Percentiles rank a stretch among this genome's conserved stretches.
phyloP scores from a whole-genome alignment of 441 rosid species.

The Melastoma candidum region DNA sequence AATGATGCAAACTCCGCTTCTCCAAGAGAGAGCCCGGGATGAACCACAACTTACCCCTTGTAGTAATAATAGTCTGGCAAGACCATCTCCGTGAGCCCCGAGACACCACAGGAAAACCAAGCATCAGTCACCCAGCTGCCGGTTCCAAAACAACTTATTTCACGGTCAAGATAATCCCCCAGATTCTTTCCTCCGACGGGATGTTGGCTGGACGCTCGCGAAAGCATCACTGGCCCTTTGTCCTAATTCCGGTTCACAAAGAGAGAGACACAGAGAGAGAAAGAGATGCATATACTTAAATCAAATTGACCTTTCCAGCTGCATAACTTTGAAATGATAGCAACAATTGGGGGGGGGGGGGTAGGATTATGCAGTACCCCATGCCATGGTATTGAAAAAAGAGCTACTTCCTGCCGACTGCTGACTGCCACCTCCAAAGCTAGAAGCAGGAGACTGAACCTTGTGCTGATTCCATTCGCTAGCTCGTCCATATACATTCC shows the following conservation, averaged over 20 bases:
- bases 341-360: conserved; percentile 1
- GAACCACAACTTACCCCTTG: too few relatives aligned
- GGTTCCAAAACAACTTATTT: not conserved
- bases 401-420: conserved; percentile 85
- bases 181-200: conserved; percentile 85
- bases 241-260: conserved; percentile 32
- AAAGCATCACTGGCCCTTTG: conserved; percentile 69
- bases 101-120: too few relatives aligned
- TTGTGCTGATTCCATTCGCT: conserved; percentile 67
- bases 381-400: conserved; percentile 51
- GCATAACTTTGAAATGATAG: conserved; percentile 8
- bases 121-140: too few relatives aligned
- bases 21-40: too few relatives aligned
- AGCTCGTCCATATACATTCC: conserved; percentile 40
- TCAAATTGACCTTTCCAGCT: conserved; percentile 6
- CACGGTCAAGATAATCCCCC: conserved; percentile 64
- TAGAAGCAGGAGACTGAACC: conserved; percentile 60
- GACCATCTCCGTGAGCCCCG: too few relatives aligned
- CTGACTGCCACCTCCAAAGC: conserved; percentile 50
- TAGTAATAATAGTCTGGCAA: too few relatives aligned
- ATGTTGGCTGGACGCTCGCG: conserved; percentile 63
- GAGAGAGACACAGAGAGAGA: conserved; percentile 10
- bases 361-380: conserved; percentile 60
- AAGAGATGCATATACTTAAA: not conserved
- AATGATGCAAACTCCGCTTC: too few relatives aligned